Base-by-base conservation (phyloP, 2,329 filamentous ascomycete genomes). In the Colletotrichum gigasporum region DNA sequence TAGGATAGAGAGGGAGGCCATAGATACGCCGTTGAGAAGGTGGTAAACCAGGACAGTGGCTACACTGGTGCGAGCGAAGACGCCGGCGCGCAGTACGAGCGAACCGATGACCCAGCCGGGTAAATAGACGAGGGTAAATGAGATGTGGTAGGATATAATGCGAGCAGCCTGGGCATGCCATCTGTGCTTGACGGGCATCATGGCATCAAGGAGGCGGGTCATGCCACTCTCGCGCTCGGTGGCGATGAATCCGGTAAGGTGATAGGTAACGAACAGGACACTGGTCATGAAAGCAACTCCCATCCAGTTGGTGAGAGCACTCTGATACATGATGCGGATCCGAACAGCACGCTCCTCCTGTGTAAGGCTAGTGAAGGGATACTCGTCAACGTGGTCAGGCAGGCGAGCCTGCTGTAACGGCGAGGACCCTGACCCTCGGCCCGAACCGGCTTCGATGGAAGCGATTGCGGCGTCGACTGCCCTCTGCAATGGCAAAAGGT, bases 221-320 rank as follows among this genome's bases (percentile, higher is more conserved):
- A 97, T 96, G 62, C 94, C 94, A 14, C 89, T 83, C 79, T 97
- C 94, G 59, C 94, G 84, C 78, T 97, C 94, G 2, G 90, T 88
- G 7, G 94, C 94, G 74, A 97, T 90, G 70, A 94, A 89, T 8
- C 94, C 94, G 0, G 93, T 92, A 60, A 97, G 82, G 71, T 97
- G 94, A 74, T 97, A 97, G 35, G 90, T 90, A 24, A 97, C 86
- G 57, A 92, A 93, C 45, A 96, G 89, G 57, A 96, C 85, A 18
- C 89, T 91, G 51, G 94, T 87, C 71, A 96, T 89, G 72, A 96
- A 93, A 1, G 90, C 89, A 18, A 96, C 89, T 14, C 84, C 93
- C 68, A 97, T 82, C 68, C 93, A 92, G 69, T 90, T 88, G 71
- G 92, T 90, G 63, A 97, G 86, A 2, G 88, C 83, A 2, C 83